phyloP scores from a whole-genome alignment of 208 protist species.

The Trypanosoma rangeli region DNA sequence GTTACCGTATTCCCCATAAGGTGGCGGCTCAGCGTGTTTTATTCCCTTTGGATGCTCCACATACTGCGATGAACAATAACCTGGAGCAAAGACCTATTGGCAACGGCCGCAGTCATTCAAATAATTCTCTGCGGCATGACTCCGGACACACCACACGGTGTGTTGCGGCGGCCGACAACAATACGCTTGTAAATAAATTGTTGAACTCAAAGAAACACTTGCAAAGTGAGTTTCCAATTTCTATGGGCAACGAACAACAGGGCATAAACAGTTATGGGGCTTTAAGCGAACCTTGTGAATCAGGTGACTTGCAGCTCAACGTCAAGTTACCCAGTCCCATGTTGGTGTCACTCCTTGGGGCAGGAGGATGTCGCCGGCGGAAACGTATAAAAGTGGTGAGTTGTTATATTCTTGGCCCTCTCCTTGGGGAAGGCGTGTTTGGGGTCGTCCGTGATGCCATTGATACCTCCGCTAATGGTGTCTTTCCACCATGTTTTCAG shows the following conservation, averaged over 20 bases:
- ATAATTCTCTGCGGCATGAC: not conserved
- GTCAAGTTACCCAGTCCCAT: constrained; percentile 21
- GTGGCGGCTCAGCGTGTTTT: not conserved
- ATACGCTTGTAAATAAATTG: not conserved
- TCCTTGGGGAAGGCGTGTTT: constrained; percentile 77
- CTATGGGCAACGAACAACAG: not conserved
- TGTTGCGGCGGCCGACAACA: not conserved
- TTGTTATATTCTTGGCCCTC: constrained; percentile 76
- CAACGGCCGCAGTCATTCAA: not conserved
- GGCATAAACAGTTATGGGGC: not conserved
- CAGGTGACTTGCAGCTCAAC: not conserved
- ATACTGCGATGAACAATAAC: not conserved
- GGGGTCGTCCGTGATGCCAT: constrained; percentile 81
- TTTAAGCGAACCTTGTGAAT: not conserved
- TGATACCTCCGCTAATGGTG: constrained; percentile 48
- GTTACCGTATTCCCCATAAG: not conserved
- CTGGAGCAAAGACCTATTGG: not conserved
- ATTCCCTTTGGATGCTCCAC: not conserved
- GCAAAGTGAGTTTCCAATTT: constrained; percentile 1
- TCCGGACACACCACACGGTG: not conserved
- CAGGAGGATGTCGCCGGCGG: constrained; percentile 41
- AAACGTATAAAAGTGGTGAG: constrained; percentile 86
- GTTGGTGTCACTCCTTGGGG: constrained; percentile 51
- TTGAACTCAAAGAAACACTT: not conserved
- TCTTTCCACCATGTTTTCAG: constrained; percentile 22